A percentile compares a stretch with the other conserved stretches of the same genome.
phyloP scores from a whole-genome alignment of 148 eudicot species.

The Spergularia bocconei region DNA sequence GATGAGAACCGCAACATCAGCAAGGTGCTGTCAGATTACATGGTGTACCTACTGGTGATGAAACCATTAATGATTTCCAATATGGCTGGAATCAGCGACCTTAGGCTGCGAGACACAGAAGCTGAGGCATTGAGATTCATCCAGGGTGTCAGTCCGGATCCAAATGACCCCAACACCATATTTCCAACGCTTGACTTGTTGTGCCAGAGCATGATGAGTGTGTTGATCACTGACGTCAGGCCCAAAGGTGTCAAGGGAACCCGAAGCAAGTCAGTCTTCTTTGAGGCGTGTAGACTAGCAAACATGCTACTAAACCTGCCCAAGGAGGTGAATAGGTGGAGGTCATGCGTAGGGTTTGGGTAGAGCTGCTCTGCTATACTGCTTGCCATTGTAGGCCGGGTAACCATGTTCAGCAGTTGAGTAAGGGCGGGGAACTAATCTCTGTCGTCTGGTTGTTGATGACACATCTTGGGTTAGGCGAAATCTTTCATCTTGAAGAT shows the following conservation, averaged over 20 bases:
- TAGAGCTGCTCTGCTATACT: constrained; percentile 31
- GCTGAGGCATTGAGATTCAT: constrained; percentile 21
- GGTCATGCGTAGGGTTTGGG: constrained; percentile 20
- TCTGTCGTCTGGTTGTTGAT: constrained; percentile 32
- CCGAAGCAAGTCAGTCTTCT: constrained; percentile 12
- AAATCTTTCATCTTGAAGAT: constrained; percentile 28
- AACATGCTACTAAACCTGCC: constrained; percentile 9
- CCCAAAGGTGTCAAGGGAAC: constrained; percentile 16
- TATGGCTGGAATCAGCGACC: constrained; percentile 15
- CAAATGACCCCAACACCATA: neutral
- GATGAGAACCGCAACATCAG: constrained; percentile 5
- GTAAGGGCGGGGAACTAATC: constrained; percentile 27
- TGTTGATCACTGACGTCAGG: neutral
- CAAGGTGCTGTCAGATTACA: constrained; percentile 21
- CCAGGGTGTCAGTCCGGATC: neutral
- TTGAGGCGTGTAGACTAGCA: constrained; percentile 21
- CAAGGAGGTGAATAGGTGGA: constrained; percentile 16
- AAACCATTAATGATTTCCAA: constrained; percentile 18
- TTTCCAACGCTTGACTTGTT: neutral
- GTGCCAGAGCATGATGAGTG: constrained; percentile 11
- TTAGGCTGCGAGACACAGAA: constrained; percentile 17
- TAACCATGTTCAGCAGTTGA: constrained; percentile 27
- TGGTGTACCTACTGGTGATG: constrained; percentile 19
- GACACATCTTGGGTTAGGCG: constrained; percentile 32
- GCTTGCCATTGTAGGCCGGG: constrained; percentile 30